These are phyloP conservation scores for Kondoa malvinella DNA, from an alignment of 768 basidiomycete genomes.

Conservation along the genomic window DNA sequence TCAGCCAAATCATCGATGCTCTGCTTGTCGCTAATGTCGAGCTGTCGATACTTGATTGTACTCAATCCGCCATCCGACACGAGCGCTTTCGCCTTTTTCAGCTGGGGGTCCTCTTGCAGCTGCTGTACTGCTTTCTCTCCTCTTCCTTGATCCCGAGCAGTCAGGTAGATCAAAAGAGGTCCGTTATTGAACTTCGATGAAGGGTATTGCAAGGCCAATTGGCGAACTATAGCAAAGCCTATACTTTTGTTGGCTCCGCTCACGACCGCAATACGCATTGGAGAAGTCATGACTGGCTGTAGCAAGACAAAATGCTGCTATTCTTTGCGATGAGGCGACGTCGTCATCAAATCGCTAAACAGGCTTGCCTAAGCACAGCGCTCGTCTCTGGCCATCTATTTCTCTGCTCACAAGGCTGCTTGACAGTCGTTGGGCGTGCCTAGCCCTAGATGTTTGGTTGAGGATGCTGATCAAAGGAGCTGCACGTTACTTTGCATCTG, in stretches of 20 bases:
- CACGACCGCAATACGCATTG: not conserved
- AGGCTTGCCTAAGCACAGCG: no score
- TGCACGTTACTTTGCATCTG: no score
- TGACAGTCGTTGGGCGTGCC: no score
- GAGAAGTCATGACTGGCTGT: not conserved
- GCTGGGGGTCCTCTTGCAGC: constrained; percentile 4
- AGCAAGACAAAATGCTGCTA: not conserved
- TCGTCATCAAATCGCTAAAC: no score
- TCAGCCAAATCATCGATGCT: constrained; percentile 20
- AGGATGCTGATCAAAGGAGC: no score
- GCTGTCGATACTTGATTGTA: constrained; percentile 10
- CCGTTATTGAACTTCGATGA: constrained; percentile 17
- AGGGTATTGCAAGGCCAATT: constrained; percentile 14
- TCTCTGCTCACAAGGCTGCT: no score
- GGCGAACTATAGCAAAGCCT: constrained; percentile 18
- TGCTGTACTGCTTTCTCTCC: constrained; percentile 17
- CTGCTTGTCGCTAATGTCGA: constrained; percentile 21
- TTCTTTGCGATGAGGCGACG: no score
- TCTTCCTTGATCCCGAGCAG: constrained; percentile 14
- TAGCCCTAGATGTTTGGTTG: no score
- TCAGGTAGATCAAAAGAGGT: constrained; percentile 19
- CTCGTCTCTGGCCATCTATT: no score
- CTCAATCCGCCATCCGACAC: constrained; percentile 8
- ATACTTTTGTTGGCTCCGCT: constrained; percentile 9
- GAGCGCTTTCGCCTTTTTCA: constrained; percentile 13